Percentiles rank a stretch among this genome's conserved stretches.
Evolutionary conservation across 768 basidiomycete genomes (phyloP).

Genomic region (Leccinum incarnatum): DNA sequence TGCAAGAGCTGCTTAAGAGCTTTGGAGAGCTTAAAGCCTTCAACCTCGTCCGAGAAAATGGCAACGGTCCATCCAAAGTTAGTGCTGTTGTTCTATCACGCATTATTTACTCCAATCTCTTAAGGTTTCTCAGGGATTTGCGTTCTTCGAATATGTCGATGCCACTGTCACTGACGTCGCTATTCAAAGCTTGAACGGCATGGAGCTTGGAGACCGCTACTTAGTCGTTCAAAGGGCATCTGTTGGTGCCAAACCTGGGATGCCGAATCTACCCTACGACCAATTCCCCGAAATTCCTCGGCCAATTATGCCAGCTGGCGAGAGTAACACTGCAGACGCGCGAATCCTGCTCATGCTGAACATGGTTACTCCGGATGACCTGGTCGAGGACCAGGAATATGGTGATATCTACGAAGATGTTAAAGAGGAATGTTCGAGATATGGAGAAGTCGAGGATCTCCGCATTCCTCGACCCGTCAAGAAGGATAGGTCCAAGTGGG

Average conservation of each 20-base stretch:
- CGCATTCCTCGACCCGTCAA: slow-evolving; percentile 87
- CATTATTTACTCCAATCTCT: background rate
- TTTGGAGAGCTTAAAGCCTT: slow-evolving; percentile 98
- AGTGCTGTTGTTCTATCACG: slow-evolving; percentile 6
- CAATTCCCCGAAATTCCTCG: slow-evolving; percentile 81
- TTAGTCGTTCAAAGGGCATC: slow-evolving; percentile 97
- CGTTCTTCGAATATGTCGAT: slow-evolving; percentile 98
- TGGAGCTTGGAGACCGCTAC: slow-evolving; percentile 95
- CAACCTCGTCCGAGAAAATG: slow-evolving; percentile 95
- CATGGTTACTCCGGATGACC: slow-evolving; percentile 96
- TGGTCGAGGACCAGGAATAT: slow-evolving; percentile 88
- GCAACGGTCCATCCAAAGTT: slow-evolving; percentile 86
- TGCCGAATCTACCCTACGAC: slow-evolving; percentile 68
- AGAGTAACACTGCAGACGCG: slow-evolving; percentile 55
- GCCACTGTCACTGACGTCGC: slow-evolving; percentile 87
- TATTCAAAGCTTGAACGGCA: slow-evolving; percentile 93
- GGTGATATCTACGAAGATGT: slow-evolving; percentile 93
- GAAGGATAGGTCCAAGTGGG: slow-evolving; percentile 81
- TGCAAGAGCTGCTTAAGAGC: slow-evolving; percentile 94
- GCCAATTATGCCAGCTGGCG: slow-evolving; percentile 85
- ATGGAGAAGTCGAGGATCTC: slow-evolving; percentile 79
- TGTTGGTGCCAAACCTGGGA: slow-evolving; percentile 81
- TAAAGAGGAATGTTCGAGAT: slow-evolving; percentile 82
- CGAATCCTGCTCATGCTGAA: slow-evolving; percentile 96
- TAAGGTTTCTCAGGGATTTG: slow-evolving; percentile 72